Base-by-base conservation (phyloP, 208 protist genomes). In the Trypanosoma platydactyli region DNA sequence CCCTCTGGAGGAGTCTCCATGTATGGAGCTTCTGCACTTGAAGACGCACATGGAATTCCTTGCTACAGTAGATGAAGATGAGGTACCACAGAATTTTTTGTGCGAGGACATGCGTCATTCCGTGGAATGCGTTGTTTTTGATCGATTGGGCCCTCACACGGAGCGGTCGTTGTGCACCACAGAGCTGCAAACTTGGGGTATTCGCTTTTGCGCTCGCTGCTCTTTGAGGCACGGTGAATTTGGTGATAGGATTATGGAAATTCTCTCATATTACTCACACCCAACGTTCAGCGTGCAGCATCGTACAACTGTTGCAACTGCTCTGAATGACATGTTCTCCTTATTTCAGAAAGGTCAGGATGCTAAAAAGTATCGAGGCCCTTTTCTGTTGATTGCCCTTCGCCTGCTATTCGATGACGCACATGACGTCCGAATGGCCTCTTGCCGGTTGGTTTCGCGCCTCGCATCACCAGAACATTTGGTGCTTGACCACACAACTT, bases 381-480 rank as follows among this genome's bases (percentile, higher is more conserved):
- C 55, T 25, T 73, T 88, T 16, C 42, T 91, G 12, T 16, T 89
- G 20, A 53, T 91, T 16, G 72, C 93, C 33, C 60, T 92, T 30
- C 71, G 77, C 1, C 68, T 96, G 30, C 73, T 96, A 11, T 79
- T 88, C 30, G 91, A 96, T 63, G 91, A 96, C 58, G 67, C 80
- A 1, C 51, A 78, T 27, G 78, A 78, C 12, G 80, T 96, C 16
- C 87, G 91, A 29, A 74, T 83, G 5, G 70, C 53, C 13, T 73
- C 84, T 42, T 83, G 83, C 15, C 44, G 75, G 54, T 61, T 77
- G n/a, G 45, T 56, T 45, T 50, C 59, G 2, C 61, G 38, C 27
- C 50, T 71, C 40, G 42, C 55, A n/a, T 57, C 60, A 18, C 7
- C 58, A 4, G 33, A 30, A 1, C 20, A 51, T 25, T 27, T 64